Evolutionary conservation across 495 filamentous ascomycete species (phyloP), one percentile per base, ranked within the genome.

Genomic region (Tirmania nivea): DNA sequence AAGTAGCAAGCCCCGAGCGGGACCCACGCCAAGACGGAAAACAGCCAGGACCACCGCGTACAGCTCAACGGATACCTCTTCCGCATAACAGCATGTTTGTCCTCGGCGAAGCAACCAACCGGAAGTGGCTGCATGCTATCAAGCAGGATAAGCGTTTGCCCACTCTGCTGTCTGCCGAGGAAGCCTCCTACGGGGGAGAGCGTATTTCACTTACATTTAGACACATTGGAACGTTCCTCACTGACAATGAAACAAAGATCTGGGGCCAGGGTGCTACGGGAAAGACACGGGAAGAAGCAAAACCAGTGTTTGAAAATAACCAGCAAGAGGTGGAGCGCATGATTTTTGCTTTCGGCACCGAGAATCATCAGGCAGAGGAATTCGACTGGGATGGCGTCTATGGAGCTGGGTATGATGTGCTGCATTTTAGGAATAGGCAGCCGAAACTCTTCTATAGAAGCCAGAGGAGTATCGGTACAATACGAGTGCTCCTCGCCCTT

Each of bases 161-260:
- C 8, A 65, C 68, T 1, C 77, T 83, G 48, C 86, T 88, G 62
- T 68, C 78, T 0, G 55, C 69, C 0, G 78, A 77, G 14, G 90
- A 96, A 63, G 71, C 77, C 35, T 79, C 83, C 2, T 81, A 74
- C 60, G 68, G 69, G 2, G 86, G 87, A 4, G 77, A 80, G 52
- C 79, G 90, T 7, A 94, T 99, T 63, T 88, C 83, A 10, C 74
- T 99, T 48, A 99, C 90, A 5, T 99, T 99, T 63, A 75, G 90
- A 10, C 73, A 78, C 42, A 95, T 99, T 57, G 86, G 78, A 1
- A 99, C 90, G 0, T 94, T 82, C 62, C 68, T 93, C 10, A 68
- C 81, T 55, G 68, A 72, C 8, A 66, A 76, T 10, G 71, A 77
- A 17, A 67, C 69, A 36, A 66, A 62, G 12, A 94, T 99, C 56